Percentiles rank a stretch among this genome's conserved stretches.
Evolutionary conservation across 2,329 filamentous ascomycete genomes (phyloP).

Genomic region (Cladophialophora yegresii): DNA sequence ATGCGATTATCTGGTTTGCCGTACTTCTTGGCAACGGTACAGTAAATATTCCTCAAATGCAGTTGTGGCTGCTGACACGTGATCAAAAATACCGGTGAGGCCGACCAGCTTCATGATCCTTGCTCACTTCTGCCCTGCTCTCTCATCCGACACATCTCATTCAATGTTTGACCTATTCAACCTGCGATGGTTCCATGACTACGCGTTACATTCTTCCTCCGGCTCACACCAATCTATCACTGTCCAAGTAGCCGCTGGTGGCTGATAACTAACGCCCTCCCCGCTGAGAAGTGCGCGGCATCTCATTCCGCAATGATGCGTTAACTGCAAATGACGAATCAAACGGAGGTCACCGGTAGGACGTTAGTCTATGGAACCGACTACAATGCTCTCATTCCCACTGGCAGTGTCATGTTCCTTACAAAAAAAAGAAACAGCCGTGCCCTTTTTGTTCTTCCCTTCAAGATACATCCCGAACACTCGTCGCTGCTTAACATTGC

Average conservation of each 20-base stretch:
- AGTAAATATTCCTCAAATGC: neutral
- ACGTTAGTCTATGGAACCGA: neutral
- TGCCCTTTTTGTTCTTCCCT: neutral
- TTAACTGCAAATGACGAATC: neutral
- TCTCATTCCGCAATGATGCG: neutral
- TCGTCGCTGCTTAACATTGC: neutral
- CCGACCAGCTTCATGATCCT: neutral
- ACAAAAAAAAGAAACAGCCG: neutral
- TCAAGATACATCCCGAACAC: neutral
- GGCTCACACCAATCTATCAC: neutral
- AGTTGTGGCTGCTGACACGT: neutral
- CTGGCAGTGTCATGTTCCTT: neutral
- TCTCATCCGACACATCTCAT: neutral
- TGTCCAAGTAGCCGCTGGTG: neutral
- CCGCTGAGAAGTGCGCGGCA: conserved; percentile 10
- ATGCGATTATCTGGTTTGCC: conserved; percentile 7
- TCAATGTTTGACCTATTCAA: neutral
- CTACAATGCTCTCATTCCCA: neutral
- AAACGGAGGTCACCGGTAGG: neutral
- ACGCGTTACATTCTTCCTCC: neutral
- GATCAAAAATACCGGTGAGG: neutral
- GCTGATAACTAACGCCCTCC: neutral
- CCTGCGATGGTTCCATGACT: neutral
- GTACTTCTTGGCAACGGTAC: conserved; percentile 10
- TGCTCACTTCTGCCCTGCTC: neutral